Percentiles rank a stretch among this genome's conserved stretches.
Conservation (phyloP, 2,329 filamentous ascomycete genomes). For the Pseudocercospora pini-densiflorae region DNA sequence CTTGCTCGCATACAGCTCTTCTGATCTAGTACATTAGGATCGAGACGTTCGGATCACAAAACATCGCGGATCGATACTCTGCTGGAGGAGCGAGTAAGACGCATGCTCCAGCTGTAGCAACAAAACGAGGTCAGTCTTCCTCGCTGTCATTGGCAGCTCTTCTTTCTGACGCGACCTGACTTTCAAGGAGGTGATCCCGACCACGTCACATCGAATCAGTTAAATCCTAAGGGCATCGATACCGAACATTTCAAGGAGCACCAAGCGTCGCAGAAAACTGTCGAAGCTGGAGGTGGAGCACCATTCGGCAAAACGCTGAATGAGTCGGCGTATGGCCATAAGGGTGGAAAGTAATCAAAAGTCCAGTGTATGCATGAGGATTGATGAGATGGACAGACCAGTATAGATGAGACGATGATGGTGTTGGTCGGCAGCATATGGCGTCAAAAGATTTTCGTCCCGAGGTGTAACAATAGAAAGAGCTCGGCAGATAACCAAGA, state of each 20-base stretch:
- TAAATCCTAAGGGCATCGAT: conserved; percentile 37
- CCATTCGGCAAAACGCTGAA: conserved; percentile 37
- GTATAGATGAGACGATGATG: background rate
- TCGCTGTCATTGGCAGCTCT: background rate
- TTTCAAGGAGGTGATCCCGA: conserved; percentile 32
- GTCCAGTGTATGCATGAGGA: background rate
- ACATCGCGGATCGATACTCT: conserved; percentile 41
- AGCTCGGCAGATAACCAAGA: background rate
- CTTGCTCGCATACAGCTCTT: background rate
- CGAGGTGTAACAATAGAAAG: background rate
- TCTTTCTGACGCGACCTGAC: background rate
- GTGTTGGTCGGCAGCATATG: background rate
- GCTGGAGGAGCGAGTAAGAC: conserved; percentile 41
- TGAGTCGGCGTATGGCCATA: conserved; percentile 39
- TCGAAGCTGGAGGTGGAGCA: conserved; percentile 24
- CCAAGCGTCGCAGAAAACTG: conserved; percentile 37
- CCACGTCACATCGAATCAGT: conserved; percentile 30
- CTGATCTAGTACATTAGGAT: conserved; percentile 39
- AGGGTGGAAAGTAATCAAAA: conserved; percentile 39
- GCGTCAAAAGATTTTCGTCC: background rate
- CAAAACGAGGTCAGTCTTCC: conserved; percentile 37
- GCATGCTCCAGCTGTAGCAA: conserved; percentile 42
- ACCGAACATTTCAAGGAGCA: conserved; percentile 40
- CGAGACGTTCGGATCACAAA: conserved; percentile 41
- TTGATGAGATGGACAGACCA: no score